Conservation (phyloP, 805 yeast genomes). For the Isabelozyma rhagii region DNA sequence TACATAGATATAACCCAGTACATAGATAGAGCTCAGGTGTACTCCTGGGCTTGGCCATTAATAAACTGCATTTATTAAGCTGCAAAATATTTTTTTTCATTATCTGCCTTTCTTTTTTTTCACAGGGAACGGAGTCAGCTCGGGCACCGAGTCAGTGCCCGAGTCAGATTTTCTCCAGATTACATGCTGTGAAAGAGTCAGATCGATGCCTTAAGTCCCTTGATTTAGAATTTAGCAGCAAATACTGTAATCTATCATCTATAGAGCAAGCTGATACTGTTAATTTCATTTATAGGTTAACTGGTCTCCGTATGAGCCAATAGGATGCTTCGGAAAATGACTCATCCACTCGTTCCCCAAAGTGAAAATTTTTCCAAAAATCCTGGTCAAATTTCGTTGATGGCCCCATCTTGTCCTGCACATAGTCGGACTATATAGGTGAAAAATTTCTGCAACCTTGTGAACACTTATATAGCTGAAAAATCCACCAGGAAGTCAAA, state of each 20-base stretch:
- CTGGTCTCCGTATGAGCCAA: background rate
- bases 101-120: too few relatives aligned
- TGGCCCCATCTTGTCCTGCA: background rate
- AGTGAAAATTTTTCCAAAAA: background rate
- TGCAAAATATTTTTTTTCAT: background rate
- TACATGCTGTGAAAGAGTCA: too few relatives aligned
- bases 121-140: background rate
- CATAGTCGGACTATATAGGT: background rate
- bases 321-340: background rate
- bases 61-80: background rate
- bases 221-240: background rate
- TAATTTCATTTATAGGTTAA: background rate
- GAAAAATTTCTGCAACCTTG: background rate
- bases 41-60: background rate
- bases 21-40: too few relatives aligned
- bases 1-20: background rate
- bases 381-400: background rate
- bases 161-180: background rate
- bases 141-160: background rate
- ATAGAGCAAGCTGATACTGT: background rate
- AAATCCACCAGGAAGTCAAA: too few relatives aligned
- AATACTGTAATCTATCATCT: background rate
- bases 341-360: background rate
- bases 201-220: background rate
- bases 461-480: too few relatives aligned